Evolutionary conservation across 495 filamentous ascomycete genomes (phyloP), one percentile per base, ranked within the genome.

Genomic region (Neurospora sp.): DNA sequence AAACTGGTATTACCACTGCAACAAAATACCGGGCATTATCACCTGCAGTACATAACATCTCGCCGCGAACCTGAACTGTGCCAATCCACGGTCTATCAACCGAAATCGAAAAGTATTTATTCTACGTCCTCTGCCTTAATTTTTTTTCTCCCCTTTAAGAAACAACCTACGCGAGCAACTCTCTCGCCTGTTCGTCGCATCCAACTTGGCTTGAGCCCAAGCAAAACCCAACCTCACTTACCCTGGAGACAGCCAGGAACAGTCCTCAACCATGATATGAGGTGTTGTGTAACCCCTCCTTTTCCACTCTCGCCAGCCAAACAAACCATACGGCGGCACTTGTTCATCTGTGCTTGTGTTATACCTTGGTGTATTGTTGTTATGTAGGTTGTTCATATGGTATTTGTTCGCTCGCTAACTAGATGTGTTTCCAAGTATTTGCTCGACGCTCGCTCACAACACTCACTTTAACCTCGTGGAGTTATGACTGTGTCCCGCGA

Each of bases 401-500:
- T n/a, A 18, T 72, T 48, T 40, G 66, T 59, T 75, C 70, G 48
- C 73, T 74, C 48, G 76, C 79, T 76, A 79, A 76, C 72, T 72
- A 72, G 72, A 75, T 71, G 59, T 76, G 74, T 71, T 73, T 75
- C 69, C 76, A 76, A 81, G 82, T 77, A 82, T 84, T 85, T 82
- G 82, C 87, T 88, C 87, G 82, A 87, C 86, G 86, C 86, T 85
- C 81, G 77, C 81, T 82, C 83, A 85, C 84, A 79, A 83, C 82
- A 81, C 83, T 87, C 82, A 85, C 87, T 88, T 88, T 87, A 88
- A 88, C 87, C 87, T 87, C 86, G 82, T 87, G 85, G 82, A 84
- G 81, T 79, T 78, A 70, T 66, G 53, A 66, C 53, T 35, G 53
- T 7, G 31, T 66, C 53, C 27, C 27, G 31, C 53, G 53, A 66